Conservation (phyloP, 2,329 filamentous ascomycete species). For the Xylariaceae sp. region DNA sequence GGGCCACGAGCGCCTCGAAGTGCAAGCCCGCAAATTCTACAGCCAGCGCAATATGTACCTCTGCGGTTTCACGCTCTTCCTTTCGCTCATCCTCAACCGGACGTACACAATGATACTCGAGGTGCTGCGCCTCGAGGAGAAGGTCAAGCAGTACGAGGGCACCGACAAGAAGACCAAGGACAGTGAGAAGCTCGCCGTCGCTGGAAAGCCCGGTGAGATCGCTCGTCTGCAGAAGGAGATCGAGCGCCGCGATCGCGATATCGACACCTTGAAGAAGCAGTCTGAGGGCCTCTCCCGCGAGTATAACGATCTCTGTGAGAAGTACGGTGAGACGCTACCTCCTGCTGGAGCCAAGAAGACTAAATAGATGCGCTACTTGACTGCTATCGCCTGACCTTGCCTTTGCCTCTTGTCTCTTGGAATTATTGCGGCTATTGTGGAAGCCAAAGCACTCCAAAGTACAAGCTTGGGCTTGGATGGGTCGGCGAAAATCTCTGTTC, state of each 20-base stretch:
- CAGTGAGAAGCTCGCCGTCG: slow-evolving; percentile 65
- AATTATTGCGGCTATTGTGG: no score
- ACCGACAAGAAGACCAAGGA: slow-evolving; percentile 58
- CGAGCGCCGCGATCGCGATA: slow-evolving; percentile 74
- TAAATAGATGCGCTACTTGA: no score
- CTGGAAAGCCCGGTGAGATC: slow-evolving; percentile 74
- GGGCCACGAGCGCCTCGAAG: slow-evolving; percentile 93
- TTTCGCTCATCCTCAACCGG: slow-evolving; percentile 97
- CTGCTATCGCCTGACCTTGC: no score
- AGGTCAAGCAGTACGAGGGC: slow-evolving; percentile 78
- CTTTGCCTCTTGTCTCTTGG: no score
- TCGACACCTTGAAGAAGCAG: slow-evolving; percentile 91
- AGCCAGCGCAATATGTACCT: slow-evolving; percentile 99
- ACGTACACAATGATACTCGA: slow-evolving; percentile 98
- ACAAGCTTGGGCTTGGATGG: no score
- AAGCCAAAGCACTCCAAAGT: no score
- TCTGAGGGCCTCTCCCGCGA: slow-evolving; percentile 75
- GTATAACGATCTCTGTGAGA: slow-evolving; percentile 81
- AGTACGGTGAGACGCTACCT: slow-evolving; percentile 60
- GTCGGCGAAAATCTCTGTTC: no score
- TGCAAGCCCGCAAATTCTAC: slow-evolving; percentile 99
- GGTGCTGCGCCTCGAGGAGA: slow-evolving; percentile 85
- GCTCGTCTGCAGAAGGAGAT: slow-evolving; percentile 66
- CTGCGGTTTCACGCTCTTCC: slow-evolving; percentile 97
- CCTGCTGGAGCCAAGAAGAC: slow-evolving; percentile 56